Base-by-base conservation (phyloP, 2,329 filamentous ascomycete species). In the Gnomoniopsis sp. region DNA sequence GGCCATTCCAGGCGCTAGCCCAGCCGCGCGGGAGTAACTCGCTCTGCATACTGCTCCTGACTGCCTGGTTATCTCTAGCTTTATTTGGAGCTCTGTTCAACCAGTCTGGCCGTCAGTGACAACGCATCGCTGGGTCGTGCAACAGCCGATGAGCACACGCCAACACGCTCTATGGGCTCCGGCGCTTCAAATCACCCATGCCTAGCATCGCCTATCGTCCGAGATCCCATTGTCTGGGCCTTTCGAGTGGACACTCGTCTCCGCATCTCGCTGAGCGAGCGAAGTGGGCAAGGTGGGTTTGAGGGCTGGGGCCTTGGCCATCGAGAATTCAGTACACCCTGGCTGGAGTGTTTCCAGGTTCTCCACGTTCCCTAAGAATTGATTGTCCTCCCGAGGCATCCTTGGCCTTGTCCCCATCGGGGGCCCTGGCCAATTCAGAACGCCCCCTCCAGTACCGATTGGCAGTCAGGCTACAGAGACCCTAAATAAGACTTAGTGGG, bases 241-340 rank as follows among this genome's bases (percentile, higher is more conserved):
- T 56, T 56, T 59, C 59, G 49, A 56, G 59, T 61, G 59, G 59
- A 53, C 49, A 44, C 56, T 56, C 21, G 59, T 58, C 59, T 61
- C 59, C 59, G 59, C 59, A 59, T 61, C 59, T 61, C 59, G 56
- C 59, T 59, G 43, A 59, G 56, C 59, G 56, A 61, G 58, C 57
- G 36, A 60, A 41, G 59, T 61, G 56, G 59, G 57, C 41, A 26
- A 52, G 52, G 59, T 59, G 53, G 56, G 52, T 38, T 53, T 38
- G 26, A 58, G 56, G 52, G 52, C 21, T 23, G 33, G 43, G 17
- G 52, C 46, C 53, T 53, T 61, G 49, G 56, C 48, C 59, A 59
- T 61, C 59, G 44, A 59, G 55, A 58, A 50, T 46, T 54, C 48
- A 44, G 50, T 55, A 50, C 51, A 61, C 55, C 59, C 59, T 59